A percentile compares a stretch with the other conserved stretches of the same genome.
These are phyloP conservation scores for Aspergillus bridgeri DNA, from an alignment of 495 filamentous ascomycete species.

Conservation along the genomic window DNA sequence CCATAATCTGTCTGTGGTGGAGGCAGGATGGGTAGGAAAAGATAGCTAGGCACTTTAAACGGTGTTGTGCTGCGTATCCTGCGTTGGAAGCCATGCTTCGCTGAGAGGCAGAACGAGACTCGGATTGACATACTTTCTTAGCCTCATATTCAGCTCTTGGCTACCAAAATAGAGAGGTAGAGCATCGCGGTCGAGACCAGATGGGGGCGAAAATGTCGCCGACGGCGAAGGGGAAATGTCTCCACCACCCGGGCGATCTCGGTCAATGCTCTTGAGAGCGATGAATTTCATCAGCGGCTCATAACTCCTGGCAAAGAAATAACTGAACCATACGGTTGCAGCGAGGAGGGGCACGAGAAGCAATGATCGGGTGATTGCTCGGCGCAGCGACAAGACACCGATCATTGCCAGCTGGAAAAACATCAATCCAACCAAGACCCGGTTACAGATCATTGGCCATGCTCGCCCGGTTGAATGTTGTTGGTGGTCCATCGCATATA, in stretches of 20 bases:
- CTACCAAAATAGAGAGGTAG: conserved; percentile 39
- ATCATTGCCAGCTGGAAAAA: conserved; percentile 91
- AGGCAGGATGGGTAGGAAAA: background rate
- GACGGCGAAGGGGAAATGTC: conserved; percentile 38
- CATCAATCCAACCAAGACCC: conserved; percentile 75
- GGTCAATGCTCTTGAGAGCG: conserved; percentile 76
- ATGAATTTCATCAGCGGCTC: conserved; percentile 89
- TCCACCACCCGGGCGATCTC: conserved; percentile 39
- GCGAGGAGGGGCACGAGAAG: conserved; percentile 73
- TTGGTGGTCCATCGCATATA: conserved; percentile 97
- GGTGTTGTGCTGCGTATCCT: conserved; percentile 16
- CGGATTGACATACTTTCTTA: conserved; percentile 48
- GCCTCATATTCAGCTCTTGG: conserved; percentile 35
- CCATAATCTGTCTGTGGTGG: background rate
- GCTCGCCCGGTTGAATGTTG: conserved; percentile 92
- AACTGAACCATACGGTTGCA: conserved; percentile 80
- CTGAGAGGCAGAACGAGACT: conserved; percentile 44
- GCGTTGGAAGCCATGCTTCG: conserved; percentile 44
- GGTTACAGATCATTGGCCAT: conserved; percentile 93
- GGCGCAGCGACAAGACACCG: conserved; percentile 73
- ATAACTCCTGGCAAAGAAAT: conserved; percentile 69
- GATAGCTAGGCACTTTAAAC: conserved; percentile 1
- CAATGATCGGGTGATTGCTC: conserved; percentile 64
- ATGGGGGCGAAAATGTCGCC: conserved; percentile 38
- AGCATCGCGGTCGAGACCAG: conserved; percentile 43